These are phyloP conservation scores for Diaporthe humulicola DNA, from an alignment of 2,329 filamentous ascomycete genomes.

Conservation along the genomic window DNA sequence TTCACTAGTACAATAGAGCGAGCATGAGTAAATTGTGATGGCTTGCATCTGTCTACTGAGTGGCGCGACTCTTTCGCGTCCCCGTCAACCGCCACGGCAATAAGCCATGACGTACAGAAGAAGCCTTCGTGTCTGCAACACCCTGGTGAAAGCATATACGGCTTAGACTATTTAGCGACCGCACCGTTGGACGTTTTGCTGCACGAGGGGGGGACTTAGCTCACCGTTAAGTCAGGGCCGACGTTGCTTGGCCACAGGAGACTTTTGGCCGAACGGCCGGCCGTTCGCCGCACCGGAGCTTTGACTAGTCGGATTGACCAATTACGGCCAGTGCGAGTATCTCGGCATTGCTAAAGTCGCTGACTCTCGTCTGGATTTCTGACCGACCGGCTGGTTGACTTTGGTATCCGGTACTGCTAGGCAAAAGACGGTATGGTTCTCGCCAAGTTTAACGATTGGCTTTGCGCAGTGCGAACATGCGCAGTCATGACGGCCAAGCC, in stretches of 20 bases:
- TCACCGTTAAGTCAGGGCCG: constrained; percentile 22
- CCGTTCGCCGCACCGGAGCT: constrained; percentile 26
- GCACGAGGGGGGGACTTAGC: constrained; percentile 9
- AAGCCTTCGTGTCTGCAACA: constrained; percentile 1
- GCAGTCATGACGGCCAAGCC: constrained; percentile 2
- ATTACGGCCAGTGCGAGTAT: constrained; percentile 24
- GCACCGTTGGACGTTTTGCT: constrained; percentile 2
- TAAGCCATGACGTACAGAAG: not conserved
- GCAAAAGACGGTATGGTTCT: not conserved
- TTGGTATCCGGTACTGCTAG: not conserved
- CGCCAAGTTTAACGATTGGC: not conserved
- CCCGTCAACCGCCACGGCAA: not conserved
- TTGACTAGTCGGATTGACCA: constrained; percentile 32
- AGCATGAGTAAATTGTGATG: not conserved
- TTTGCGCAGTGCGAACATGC: not conserved
- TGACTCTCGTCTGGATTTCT: not conserved
- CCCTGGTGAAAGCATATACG: not conserved
- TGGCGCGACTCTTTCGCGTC: not conserved
- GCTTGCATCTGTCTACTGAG: not conserved
- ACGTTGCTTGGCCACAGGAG: constrained; percentile 9
- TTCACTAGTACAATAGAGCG: not conserved
- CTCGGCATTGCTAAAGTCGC: constrained; percentile 20
- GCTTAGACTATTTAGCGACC: not conserved
- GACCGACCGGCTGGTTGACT: not conserved
- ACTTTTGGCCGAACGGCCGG: constrained; percentile 9